phyloP scores from a whole-genome alignment of 225 moss, liverwort and hornwort genomes.

The Takakia lepidozioides region DNA sequence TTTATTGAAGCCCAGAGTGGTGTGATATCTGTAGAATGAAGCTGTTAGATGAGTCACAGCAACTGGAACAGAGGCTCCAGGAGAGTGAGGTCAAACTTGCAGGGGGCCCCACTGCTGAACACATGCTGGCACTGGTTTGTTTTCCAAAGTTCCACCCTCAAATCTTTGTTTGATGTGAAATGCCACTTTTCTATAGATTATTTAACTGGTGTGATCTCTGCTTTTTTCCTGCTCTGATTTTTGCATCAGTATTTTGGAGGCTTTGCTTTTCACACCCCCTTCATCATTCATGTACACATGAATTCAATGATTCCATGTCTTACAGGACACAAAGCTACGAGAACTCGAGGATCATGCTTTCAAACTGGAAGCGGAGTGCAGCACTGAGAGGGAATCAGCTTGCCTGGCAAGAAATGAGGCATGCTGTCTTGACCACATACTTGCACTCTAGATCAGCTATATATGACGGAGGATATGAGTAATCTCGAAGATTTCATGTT shows the following conservation, averaged over 20 bases:
- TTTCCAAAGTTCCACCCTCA: background rate
- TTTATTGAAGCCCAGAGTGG: no score
- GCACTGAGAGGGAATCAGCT: constrained; percentile 21
- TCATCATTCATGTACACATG: no score
- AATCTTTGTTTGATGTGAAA: no score
- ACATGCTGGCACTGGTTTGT: background rate
- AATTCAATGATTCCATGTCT: background rate
- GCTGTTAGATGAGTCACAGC: constrained; percentile 25
- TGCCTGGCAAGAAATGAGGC: constrained; percentile 23
- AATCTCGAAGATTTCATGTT: background rate
- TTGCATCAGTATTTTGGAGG: background rate
- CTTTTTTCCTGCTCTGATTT: no score
- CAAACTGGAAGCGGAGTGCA: constrained; percentile 24
- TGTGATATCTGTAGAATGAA: no score
- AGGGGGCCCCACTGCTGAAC: constrained; percentile 10
- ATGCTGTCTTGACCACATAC: constrained; percentile 1
- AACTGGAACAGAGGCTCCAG: constrained; percentile 19
- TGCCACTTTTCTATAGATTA: background rate
- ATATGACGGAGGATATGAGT: background rate
- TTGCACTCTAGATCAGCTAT: background rate
- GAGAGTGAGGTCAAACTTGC: constrained; percentile 11
- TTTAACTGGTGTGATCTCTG: background rate
- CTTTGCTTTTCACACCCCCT: no score
- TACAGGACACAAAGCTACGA: constrained; percentile 9
- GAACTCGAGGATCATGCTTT: constrained; percentile 11